These are phyloP conservation scores for Nidularia pulvinata DNA, from an alignment of 768 basidiomycete species.

Conservation along the genomic window DNA sequence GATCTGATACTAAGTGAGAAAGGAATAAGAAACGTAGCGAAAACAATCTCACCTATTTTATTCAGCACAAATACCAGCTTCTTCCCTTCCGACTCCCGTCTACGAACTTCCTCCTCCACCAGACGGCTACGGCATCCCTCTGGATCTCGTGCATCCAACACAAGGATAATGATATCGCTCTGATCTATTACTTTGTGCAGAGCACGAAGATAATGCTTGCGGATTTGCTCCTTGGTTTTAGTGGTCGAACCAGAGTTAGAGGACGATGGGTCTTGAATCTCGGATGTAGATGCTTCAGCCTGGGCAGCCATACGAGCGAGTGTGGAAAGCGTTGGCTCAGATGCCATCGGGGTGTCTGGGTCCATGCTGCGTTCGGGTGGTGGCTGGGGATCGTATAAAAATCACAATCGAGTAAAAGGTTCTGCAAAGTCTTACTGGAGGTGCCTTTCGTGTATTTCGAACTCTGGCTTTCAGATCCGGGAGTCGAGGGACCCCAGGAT, in stretches of 20 bases:
- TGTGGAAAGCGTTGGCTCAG: constrained; percentile 68
- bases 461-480: constrained; percentile 65
- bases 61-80: constrained; percentile 94
- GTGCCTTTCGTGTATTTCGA: constrained; percentile 31
- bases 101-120: constrained; percentile 92
- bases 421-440: constrained; percentile 37
- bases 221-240: constrained; percentile 70
- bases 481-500: constrained; percentile 86
- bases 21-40: not conserved
- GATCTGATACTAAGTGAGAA: constrained; percentile 48
- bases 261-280: constrained; percentile 26
- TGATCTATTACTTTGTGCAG: constrained; percentile 93
- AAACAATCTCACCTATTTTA: constrained; percentile 77
- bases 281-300: constrained; percentile 18
- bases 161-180: constrained; percentile 87
- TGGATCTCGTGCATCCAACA: constrained; percentile 94
- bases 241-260: constrained; percentile 20
- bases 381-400: too few species aligned
- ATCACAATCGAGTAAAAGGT: too few species aligned
- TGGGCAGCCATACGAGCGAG: constrained; percentile 48
- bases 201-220: constrained; percentile 74
- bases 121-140: constrained; percentile 90
- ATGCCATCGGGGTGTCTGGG: constrained; percentile 69
- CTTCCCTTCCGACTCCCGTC: constrained; percentile 88
- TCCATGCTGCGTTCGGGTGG: constrained; percentile 29